phyloP scores from a whole-genome alignment of 768 basidiomycete genomes.

The Mycena maculata region DNA sequence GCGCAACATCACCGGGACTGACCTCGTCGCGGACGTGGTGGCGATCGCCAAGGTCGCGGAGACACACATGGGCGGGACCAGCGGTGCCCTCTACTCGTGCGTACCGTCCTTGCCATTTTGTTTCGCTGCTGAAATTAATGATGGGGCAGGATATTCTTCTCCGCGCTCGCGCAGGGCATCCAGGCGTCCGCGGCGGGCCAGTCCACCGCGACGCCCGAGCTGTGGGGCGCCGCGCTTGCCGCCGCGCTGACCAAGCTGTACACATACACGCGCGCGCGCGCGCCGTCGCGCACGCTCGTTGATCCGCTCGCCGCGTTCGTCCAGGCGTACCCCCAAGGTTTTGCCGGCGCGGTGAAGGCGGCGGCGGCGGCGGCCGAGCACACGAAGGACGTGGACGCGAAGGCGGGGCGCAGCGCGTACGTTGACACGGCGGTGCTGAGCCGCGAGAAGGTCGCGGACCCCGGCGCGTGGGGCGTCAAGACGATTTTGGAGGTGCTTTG shows the following conservation, averaged over 20 bases:
- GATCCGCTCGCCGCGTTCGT: constrained; percentile 90
- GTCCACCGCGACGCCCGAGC: constrained; percentile 55
- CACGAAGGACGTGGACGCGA: constrained; percentile 83
- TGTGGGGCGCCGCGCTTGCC: constrained; percentile 72
- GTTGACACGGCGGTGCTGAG: constrained; percentile 76
- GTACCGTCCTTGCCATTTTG: constrained; percentile 42
- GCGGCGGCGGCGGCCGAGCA: constrained; percentile 75
- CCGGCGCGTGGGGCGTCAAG: constrained; percentile 93
- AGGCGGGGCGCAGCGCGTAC: constrained; percentile 91
- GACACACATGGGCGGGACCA: constrained; percentile 91
- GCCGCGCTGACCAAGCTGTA: constrained; percentile 73
- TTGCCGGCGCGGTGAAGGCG: constrained; percentile 66
- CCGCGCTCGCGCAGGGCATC: constrained; percentile 82
- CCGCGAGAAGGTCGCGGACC: constrained; percentile 77
- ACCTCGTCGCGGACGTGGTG: constrained; percentile 74
- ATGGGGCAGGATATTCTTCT: constrained; percentile 84
- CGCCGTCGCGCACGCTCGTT: constrained; percentile 91
- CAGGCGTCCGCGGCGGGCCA: constrained; percentile 46
- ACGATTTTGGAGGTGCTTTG: constrained; percentile 71
- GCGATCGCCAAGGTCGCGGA: constrained; percentile 81
- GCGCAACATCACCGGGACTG: constrained; percentile 67
- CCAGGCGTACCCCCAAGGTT: constrained; percentile 53
- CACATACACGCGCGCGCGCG: constrained; percentile 89
- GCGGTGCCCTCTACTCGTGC: constrained; percentile 91
- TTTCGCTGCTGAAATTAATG: too few relatives aligned